Evolutionary conservation across 176 grass and related monocot species (phyloP), one percentile per base, ranked within the genome.

Genomic region (Saccharum spontaneum): DNA sequence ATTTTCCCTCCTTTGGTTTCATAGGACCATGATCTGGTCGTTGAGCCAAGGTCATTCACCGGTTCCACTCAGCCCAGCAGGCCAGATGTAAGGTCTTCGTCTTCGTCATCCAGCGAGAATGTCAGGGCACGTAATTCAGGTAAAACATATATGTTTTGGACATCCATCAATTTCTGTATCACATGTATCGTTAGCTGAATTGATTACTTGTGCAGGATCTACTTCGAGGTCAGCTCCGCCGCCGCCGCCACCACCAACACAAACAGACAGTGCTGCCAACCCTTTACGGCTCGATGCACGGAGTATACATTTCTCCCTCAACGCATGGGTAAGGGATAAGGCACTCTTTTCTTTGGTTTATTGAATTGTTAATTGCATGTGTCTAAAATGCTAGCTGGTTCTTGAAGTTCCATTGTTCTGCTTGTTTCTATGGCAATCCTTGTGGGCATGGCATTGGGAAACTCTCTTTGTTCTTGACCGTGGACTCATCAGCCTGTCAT

Each of bases 281-380:
- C 79, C 93, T n/a, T 85, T 95, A 75, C 75, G 88, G 52, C 79
- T 95, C 10, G 91, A 98, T 87, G 74, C 73, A 39, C 74, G 77
- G 60, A 88, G 91, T 83, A 90, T 98, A 83, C 93, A 92, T 89
- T 95, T 98, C 91, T 88, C 91, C 71, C 74, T 95, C 50, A 90
- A 95, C 77, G 97, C 93, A 64, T 98, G 93, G 97, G 97, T 98
- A 95, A 84, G 75, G 14, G 83, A 64, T 26, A 24, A n/a, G 3
- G 2, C 40, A 46, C 5, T 37, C 82, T 66, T 60, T 10, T 70
- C 28, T 74, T 64, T 30, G 44, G 17, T 43, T 15, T 79, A 18
- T 28, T 38, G 24, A 67, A n/a, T 50, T 22, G 5, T 5, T 65
- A 67, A 45, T 67, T 73, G 18, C 33, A 10, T 20, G n/a, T 37